phyloP scores from a whole-genome alignment of 2,329 filamentous ascomycete genomes.

The Epicoccum sorghinum region DNA sequence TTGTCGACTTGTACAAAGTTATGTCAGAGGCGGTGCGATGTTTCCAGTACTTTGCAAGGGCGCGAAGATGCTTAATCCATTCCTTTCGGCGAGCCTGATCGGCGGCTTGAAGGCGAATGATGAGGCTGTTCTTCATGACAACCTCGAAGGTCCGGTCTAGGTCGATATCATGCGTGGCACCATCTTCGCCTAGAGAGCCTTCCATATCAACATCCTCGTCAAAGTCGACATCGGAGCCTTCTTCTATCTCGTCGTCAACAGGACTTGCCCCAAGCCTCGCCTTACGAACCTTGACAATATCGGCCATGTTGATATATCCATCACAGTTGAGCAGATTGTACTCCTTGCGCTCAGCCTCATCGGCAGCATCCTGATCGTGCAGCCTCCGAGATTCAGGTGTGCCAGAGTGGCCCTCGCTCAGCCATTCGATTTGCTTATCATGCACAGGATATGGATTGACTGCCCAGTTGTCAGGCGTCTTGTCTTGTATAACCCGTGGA shows the following conservation, averaged over 20 bases:
- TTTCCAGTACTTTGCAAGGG: conserved; percentile 68
- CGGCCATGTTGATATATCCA: conserved; percentile 67
- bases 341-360: conserved; percentile 64
- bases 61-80: conserved; percentile 65
- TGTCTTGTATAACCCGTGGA: conserved; percentile 59
- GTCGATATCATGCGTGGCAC: conserved; percentile 59
- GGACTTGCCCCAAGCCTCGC: conserved; percentile 58
- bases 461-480: conserved; percentile 66
- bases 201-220: conserved; percentile 51
- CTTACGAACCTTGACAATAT: conserved; percentile 63
- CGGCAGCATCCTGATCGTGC: conserved; percentile 64
- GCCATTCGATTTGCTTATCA: conserved; percentile 63
- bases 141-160: conserved; percentile 67
- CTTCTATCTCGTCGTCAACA: conserved; percentile 59
- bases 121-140: conserved; percentile 64
- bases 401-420: conserved; percentile 51
- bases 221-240: conserved; percentile 63
- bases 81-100: conserved; percentile 63
- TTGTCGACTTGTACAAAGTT: conserved; percentile 61
- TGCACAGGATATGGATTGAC: conserved; percentile 66
- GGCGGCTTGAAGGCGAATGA: conserved; percentile 66
- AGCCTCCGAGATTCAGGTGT: conserved; percentile 54
- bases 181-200: conserved; percentile 59
- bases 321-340: conserved; percentile 66
- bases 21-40: conserved; percentile 62